phyloP scores from a whole-genome alignment of 225 moss, liverwort and hornwort genomes.

The Bryum argenteum region DNA sequence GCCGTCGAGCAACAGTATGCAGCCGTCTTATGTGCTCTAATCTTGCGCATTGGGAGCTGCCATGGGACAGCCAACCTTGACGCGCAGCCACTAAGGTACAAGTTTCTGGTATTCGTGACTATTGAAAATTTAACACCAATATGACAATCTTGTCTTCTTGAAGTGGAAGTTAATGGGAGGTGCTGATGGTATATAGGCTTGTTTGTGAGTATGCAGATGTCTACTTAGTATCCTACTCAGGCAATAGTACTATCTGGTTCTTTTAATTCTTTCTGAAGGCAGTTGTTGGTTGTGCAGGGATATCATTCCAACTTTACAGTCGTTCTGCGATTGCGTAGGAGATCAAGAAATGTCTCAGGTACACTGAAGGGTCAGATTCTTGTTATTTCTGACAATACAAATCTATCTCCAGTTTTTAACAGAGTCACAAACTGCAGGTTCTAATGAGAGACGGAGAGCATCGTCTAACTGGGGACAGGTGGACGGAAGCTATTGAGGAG shows the following conservation, averaged over 20 bases:
- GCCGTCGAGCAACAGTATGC: slow-evolving; percentile 81
- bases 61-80: slow-evolving; percentile 78
- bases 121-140: not conserved
- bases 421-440: slow-evolving; percentile 55
- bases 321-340: slow-evolving; percentile 89
- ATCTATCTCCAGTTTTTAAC: slow-evolving; percentile 26
- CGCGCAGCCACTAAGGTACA: slow-evolving; percentile 76
- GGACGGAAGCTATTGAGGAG: slow-evolving; percentile 99
- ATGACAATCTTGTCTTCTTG: slow-evolving; percentile 11
- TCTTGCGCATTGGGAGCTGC: slow-evolving; percentile 92
- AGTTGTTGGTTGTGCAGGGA: slow-evolving; percentile 63
- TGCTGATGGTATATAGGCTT: slow-evolving; percentile 16
- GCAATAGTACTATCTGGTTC: slow-evolving; percentile 12
- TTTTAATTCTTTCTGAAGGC: slow-evolving; percentile 29
- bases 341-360: slow-evolving; percentile 99
- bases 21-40: slow-evolving; percentile 84
- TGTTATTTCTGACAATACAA: slow-evolving; percentile 21
- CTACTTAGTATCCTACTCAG: slow-evolving; percentile 7
- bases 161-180: not conserved
- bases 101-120: slow-evolving; percentile 3
- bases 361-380: slow-evolving; percentile 6
- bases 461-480: slow-evolving; percentile 84
- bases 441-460: slow-evolving; percentile 91
- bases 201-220: slow-evolving; percentile 14
- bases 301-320: slow-evolving; percentile 79